Percentiles rank a stretch among this genome's conserved stretches.
These are phyloP conservation scores for Liriodendron chinense DNA, from an alignment of 164 flowering plant genomes.

Conservation along the genomic window DNA sequence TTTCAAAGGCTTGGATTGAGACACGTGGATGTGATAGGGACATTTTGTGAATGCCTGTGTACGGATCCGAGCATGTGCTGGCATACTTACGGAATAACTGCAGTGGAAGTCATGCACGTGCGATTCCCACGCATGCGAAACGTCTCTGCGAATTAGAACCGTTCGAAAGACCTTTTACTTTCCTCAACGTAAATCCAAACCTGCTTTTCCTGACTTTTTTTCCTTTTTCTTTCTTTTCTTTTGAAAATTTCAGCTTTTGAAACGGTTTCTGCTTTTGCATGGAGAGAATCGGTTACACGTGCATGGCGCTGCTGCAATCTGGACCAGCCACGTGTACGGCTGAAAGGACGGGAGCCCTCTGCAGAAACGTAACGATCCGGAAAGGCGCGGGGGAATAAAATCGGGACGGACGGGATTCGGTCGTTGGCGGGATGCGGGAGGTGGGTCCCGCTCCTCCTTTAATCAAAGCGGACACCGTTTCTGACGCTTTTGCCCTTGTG, in stretches of 20 bases:
- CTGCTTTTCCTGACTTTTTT: not conserved
- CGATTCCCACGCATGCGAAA: not conserved
- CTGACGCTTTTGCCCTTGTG: not conserved
- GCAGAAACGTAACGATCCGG: not conserved
- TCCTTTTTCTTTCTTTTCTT: not conserved
- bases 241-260: not conserved
- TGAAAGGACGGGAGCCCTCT: not conserved
- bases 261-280: slow-evolving; percentile 2
- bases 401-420: not conserved
- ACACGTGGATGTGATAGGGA: no score
- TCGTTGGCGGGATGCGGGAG: not conserved
- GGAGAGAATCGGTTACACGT: slow-evolving; percentile 3
- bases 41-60: no score
- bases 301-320: not conserved
- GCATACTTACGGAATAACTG: no score
- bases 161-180: not conserved
- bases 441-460: not conserved
- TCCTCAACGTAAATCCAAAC: slow-evolving; percentile 1
- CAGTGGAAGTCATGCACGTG: not conserved
- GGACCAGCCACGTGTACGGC: not conserved
- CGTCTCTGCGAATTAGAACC: not conserved
- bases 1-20: no score
- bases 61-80: no score
- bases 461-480: not conserved
- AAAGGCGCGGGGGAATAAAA: not conserved